Base-by-base conservation (phyloP, 192 early-diverging fungal species). In the Backusella westeae region DNA sequence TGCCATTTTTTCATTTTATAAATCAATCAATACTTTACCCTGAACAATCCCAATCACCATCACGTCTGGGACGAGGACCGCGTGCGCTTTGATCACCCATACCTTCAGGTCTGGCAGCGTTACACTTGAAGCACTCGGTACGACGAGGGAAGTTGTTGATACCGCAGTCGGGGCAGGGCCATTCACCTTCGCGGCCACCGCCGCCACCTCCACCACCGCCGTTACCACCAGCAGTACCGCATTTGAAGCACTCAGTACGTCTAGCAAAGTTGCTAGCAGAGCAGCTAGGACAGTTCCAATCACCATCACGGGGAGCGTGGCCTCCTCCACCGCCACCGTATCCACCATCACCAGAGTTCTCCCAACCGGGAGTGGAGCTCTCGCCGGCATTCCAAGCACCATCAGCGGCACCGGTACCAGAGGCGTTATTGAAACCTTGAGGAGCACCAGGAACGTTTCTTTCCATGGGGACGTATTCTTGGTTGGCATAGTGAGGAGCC, bases 21-120 rank as follows among this genome's bases (percentile, higher is more conserved):
- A 12, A 44, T 44, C 12, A 44, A 17, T 44, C 12, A 17, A 44
- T 17, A 44, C 46, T 14, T 46, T 68, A 78, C 77, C 71, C 44
- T 63, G 80, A 14, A 26, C 80, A 81, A 38, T 78, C 70, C 80
- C 80, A 81, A 38, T 81, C 80, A 34, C 76, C 80, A 59, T 67
- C 75, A n/a, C 70, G 69, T 68, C 69, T 56, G 56, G 74, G 78
- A 23, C 38, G 74, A 69, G 69, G 78, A 56, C 73, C 67, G 38
- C 78, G 75, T 56, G 72, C 67, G 44, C 77, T 75, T 17, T 63
- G 44, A n/a, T 69, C 72, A 67, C 75, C 79, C 32, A 56, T 32
- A 59, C 82, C 78, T 78, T 79, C 78, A 52, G 78, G 82, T 53
- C 46, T 70, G 38, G 75, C 36, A 35, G 38, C 67, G 26, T 75